Evolutionary conservation across 2,329 filamentous ascomycete genomes (phyloP).

Genomic region (Tolypocladium pustulatum): DNA sequence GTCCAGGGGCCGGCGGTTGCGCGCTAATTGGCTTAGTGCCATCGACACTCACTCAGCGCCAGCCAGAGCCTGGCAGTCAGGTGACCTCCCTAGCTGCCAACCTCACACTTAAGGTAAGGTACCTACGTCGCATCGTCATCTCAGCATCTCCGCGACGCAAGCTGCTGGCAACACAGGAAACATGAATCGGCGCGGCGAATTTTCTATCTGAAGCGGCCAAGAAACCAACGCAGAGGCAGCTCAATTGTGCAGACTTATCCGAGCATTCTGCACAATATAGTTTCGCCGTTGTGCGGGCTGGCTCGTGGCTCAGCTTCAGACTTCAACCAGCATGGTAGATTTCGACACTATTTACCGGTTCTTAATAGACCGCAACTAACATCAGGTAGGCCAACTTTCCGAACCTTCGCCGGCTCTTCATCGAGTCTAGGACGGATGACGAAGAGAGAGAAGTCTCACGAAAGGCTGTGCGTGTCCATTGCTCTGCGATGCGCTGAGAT

Average conservation of each 20-base stretch:
- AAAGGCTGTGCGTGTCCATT: conserved; percentile 59
- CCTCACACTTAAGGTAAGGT: no score
- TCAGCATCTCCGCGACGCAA: neutral
- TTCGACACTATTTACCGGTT: neutral
- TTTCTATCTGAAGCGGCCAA: neutral
- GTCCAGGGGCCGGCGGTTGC: neutral
- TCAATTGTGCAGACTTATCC: neutral
- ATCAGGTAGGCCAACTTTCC: conserved; percentile 65
- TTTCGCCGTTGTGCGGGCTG: neutral
- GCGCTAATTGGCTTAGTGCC: neutral
- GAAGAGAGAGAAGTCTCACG: conserved; percentile 93
- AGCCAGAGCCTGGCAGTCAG: neutral
- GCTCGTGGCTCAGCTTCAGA: neutral
- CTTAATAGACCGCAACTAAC: neutral
- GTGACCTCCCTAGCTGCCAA: neutral
- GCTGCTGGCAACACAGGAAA: neutral
- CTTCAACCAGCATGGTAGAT: neutral
- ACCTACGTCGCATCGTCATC: neutral
- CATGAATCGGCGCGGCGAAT: neutral
- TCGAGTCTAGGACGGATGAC: conserved; percentile 83
- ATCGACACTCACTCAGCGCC: neutral
- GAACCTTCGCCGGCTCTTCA: conserved; percentile 91
- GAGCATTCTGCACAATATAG: neutral
- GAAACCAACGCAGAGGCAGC: neutral
- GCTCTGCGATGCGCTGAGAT: neutral